phyloP scores from a whole-genome alignment of 495 filamentous ascomycete genomes.

The Xylaria longipes region DNA sequence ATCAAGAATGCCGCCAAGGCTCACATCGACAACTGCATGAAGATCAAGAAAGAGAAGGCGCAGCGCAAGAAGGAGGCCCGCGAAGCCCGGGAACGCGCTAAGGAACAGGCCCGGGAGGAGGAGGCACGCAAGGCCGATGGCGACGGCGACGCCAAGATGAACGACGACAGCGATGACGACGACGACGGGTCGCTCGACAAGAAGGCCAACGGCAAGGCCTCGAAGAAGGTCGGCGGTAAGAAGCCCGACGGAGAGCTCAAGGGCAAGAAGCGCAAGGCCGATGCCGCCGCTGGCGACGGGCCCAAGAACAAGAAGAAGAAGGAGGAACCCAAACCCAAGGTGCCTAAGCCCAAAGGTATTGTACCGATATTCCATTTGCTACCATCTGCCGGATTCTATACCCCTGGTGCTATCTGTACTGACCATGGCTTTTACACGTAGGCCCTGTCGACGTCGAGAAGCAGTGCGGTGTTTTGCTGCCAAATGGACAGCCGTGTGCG shows the following conservation, averaged over 20 bases:
- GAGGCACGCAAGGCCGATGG: conserved; percentile 60
- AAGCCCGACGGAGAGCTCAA: conserved; percentile 73
- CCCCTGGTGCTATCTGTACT: neutral
- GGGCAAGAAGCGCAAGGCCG: conserved; percentile 93
- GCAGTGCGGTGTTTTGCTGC: conserved; percentile 91
- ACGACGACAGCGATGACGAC: conserved; percentile 86
- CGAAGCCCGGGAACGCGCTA: conserved; percentile 72
- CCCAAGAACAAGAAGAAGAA: conserved; percentile 92
- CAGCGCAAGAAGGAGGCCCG: conserved; percentile 81
- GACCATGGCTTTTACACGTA: conserved; percentile 34
- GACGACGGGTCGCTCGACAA: conserved; percentile 61
- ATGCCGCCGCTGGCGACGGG: conserved; percentile 73
- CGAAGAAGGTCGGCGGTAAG: conserved; percentile 74
- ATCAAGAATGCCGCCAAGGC: conserved; percentile 64
- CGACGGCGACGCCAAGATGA: conserved; percentile 67
- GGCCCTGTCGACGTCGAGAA: conserved; percentile 94
- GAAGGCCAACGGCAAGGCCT: conserved; percentile 58
- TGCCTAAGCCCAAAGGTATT: conserved; percentile 81
- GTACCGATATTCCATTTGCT: neutral
- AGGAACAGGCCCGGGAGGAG: conserved; percentile 62
- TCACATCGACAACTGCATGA: conserved; percentile 73
- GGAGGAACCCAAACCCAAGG: conserved; percentile 91
- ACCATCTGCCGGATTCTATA: neutral
- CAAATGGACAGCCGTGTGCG: conserved; percentile 85
- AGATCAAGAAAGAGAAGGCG: conserved; percentile 75